A percentile compares a stretch with the other conserved stretches of the same genome.
These are phyloP conservation scores for Myrica gale DNA, from an alignment of 306 rosid species.

Conservation along the genomic window DNA sequence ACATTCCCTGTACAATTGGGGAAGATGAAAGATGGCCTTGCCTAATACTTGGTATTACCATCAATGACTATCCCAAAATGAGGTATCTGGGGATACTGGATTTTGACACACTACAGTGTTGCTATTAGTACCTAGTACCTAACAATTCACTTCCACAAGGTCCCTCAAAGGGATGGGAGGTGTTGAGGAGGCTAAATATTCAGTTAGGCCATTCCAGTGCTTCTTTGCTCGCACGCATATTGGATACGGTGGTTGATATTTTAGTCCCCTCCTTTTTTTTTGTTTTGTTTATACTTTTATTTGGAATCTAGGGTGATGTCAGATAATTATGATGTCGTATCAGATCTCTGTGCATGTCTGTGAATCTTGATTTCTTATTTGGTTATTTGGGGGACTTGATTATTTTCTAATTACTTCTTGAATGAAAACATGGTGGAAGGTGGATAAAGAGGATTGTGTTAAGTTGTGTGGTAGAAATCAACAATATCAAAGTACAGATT, in stretches of 20 bases:
- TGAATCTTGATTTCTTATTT: not conserved
- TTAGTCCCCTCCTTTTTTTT: not conserved
- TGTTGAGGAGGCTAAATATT: not conserved
- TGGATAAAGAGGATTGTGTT: not conserved
- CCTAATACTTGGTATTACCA: conserved; percentile 8
- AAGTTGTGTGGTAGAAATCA: not conserved
- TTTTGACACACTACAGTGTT: no score
- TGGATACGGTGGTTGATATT: not conserved
- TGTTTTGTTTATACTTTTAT: not conserved
- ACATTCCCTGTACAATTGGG: conserved; percentile 5
- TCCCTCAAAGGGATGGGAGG: not conserved
- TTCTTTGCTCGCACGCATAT: not conserved
- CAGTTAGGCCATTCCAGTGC: not conserved
- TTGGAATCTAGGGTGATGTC: conserved; percentile 1
- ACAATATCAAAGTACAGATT: not conserved
- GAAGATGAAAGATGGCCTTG: conserved; percentile 10
- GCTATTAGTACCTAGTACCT: not conserved
- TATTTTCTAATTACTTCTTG: not conserved
- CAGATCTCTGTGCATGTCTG: no score
- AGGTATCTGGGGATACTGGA: not conserved
- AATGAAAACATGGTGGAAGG: not conserved
- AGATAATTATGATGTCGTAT: not conserved
- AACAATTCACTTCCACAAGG: not conserved
- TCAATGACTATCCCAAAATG: not conserved
- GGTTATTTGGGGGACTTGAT: not conserved